Evolutionary conservation across 2,329 filamentous ascomycete species (phyloP), one percentile per base, ranked within the genome.

Genomic region (Rhynchosporium agropyri): DNA sequence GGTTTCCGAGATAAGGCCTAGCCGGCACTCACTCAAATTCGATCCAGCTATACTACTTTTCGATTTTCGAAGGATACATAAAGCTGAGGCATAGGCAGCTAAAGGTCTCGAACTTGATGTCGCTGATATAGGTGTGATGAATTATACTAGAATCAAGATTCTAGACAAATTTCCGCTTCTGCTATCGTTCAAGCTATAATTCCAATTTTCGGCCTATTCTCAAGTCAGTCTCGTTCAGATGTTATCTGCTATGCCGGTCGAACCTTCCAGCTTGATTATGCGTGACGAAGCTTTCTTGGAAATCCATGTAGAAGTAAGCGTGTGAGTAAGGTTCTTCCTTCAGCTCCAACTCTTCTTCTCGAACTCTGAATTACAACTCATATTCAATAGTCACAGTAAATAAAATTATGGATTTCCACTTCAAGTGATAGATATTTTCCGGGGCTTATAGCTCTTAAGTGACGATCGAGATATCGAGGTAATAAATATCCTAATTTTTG

Each of bases 281-380:
- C 51, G 38, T 54, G 36, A 36, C 33, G 36, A 54, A 4, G 36
- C 38, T 46, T 46, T 46, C 43, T 20, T 46, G n/a, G n/a, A 46
- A 8, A 5, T n/a, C 4, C 40, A 13, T n/a, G 15, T 43, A 12
- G 40, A n/a, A 46, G n/a, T 20, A 8, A 46, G 43, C 43, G 20
- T 46, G n/a, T 20, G 4, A 26, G 8, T 20, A 3, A 46, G n/a
- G 43, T 20, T 26, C n/a, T 46, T 26, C 6, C 7, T 7, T 46
- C 43, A 8, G 5, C n/a, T 7, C 2, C 9, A 7, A 8, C 42
- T 46, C 15, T 46, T 28, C 2, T 46, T n/a, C 20, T n/a, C 5
- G 9, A 36, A 10, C 33, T 36, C 9, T 6, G 9, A 36, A 10
- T 36, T 10, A 36, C 7, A 26, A 20, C n/a, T 46, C 26, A n/a